phyloP scores from a whole-genome alignment of 2,329 filamentous ascomycete species.

The Dactylonectria estremocensis region DNA sequence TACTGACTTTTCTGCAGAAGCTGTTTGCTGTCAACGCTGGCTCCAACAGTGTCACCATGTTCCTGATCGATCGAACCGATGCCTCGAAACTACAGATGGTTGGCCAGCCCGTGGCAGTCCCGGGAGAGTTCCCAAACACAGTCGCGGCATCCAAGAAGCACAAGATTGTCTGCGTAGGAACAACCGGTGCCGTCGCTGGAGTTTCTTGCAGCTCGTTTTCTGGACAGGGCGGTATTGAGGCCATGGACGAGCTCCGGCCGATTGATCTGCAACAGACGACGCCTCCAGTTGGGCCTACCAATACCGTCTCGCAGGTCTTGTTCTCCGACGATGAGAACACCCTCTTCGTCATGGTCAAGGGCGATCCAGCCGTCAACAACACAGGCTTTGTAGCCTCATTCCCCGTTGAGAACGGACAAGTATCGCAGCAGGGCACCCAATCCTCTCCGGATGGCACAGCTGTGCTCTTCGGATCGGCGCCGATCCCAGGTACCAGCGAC shows the following conservation, averaged over 20 bases:
- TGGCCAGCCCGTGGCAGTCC: constrained; percentile 59
- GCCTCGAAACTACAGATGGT: constrained; percentile 62
- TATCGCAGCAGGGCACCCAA: constrained; percentile 45
- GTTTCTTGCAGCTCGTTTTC: constrained; percentile 62
- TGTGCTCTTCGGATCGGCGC: constrained; percentile 68
- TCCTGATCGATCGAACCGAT: constrained; percentile 59
- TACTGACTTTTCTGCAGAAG: constrained; percentile 51
- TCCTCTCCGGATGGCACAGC: constrained; percentile 69
- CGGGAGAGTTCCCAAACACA: constrained; percentile 68
- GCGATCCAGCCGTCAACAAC: constrained; percentile 67
- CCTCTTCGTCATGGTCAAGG: constrained; percentile 73
- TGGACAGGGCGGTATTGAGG: constrained; percentile 52
- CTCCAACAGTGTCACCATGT: constrained; percentile 67
- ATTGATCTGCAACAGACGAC: constrained; percentile 70
- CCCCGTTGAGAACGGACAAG: constrained; percentile 53
- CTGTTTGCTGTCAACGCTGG: constrained; percentile 70
- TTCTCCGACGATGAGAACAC: constrained; percentile 69
- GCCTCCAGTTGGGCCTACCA: constrained; percentile 70
- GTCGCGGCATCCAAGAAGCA: constrained; percentile 63
- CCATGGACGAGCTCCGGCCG: constrained; percentile 61
- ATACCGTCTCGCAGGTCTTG: constrained; percentile 73
- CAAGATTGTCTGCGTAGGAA: constrained; percentile 62
- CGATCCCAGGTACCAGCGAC: constrained; percentile 60
- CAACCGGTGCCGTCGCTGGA: constrained; percentile 61
- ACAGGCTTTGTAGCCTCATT: constrained; percentile 71